Conservation (phyloP, 495 filamentous ascomycete species). For the Penicillium argentinense region DNA sequence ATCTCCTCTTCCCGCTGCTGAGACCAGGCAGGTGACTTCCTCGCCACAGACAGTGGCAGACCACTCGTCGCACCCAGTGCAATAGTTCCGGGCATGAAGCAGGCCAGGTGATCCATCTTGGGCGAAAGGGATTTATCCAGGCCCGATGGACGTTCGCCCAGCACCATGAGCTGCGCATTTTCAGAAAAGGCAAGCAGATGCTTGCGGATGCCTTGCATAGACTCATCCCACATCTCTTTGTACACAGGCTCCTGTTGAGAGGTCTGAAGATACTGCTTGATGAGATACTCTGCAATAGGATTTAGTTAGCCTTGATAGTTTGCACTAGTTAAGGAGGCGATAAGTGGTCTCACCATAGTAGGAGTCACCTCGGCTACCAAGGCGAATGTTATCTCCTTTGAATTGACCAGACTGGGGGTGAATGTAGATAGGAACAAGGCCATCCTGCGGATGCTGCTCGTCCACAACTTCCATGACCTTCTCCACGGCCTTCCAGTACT, state of each 20-base stretch:
- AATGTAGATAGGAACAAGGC: conserved; percentile 88
- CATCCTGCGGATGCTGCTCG: conserved; percentile 71
- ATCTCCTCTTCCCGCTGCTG: conserved; percentile 84
- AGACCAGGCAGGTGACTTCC: conserved; percentile 67
- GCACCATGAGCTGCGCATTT: conserved; percentile 74
- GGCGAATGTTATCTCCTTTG: conserved; percentile 77
- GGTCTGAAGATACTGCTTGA: conserved; percentile 96
- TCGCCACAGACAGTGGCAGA: conserved; percentile 68
- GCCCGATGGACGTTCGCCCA: conserved; percentile 81
- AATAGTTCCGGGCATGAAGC: conserved; percentile 96
- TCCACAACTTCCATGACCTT: conserved; percentile 90
- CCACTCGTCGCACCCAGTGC: conserved; percentile 86
- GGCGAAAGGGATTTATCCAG: conserved; percentile 63
- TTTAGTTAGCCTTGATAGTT: not conserved
- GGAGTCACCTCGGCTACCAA: conserved; percentile 91
- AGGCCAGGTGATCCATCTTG: conserved; percentile 98
- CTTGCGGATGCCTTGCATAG: conserved; percentile 81
- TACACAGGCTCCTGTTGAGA: conserved; percentile 83
- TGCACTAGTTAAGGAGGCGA: not conserved
- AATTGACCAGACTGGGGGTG: conserved; percentile 78
- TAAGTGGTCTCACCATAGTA: conserved; percentile 68
- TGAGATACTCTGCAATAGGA: conserved; percentile 69
- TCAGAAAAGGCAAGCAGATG: conserved; percentile 87
- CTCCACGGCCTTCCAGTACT: conserved; percentile 89
- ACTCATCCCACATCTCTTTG: conserved; percentile 87